Evolutionary conservation across 2,329 filamentous ascomycete species (phyloP).

Genomic region (Xylaria sp.): DNA sequence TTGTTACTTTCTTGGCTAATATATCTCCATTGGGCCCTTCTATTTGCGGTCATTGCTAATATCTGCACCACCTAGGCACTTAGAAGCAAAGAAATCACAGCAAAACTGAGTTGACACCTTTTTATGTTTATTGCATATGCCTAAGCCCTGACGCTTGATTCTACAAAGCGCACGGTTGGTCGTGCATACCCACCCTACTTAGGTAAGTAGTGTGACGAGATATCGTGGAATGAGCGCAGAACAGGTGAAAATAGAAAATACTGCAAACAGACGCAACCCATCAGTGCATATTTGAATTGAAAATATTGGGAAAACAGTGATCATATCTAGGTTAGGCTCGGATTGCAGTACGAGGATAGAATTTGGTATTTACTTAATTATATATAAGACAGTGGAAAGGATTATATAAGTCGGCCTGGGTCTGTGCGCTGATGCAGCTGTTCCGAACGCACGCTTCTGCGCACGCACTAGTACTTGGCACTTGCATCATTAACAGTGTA

Average conservation of each 20-base stretch:
- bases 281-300: background rate
- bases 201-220: background rate
- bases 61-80: background rate
- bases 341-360: no score
- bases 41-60: background rate
- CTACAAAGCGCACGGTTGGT: background rate
- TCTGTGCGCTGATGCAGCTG: background rate
- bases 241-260: background rate
- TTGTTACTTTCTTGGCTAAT: background rate
- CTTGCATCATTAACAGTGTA: no score
- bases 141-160: background rate
- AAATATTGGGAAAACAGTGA: background rate
- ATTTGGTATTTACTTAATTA: no score
- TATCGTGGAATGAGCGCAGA: background rate
- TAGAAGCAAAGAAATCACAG: background rate
- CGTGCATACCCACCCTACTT: background rate
- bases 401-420: background rate
- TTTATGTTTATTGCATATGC: background rate
- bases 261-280: background rate
- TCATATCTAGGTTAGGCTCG: background rate
- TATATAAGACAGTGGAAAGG: background rate
- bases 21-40: background rate
- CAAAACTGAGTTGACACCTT: background rate
- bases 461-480: no score
- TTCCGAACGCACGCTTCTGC: no score